Base-by-base conservation (phyloP, 495 filamentous ascomycete genomes). In the Talaromyces trachyspermus region DNA sequence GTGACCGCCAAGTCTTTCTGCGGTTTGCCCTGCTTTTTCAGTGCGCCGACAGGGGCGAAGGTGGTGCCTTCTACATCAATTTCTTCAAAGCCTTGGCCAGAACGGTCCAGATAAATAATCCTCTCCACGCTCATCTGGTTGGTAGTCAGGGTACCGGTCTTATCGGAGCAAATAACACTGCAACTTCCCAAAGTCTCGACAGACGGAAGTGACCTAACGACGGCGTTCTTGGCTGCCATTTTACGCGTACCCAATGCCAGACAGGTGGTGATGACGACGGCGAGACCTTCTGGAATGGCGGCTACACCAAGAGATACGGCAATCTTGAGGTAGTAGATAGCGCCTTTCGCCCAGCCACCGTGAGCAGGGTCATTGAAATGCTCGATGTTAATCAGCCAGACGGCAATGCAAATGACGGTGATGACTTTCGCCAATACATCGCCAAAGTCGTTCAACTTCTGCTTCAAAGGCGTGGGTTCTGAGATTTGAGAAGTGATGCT, bases 81-180 rank as follows among this genome's bases (percentile, higher is more conserved):
- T 53, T 97, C 89, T 55, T 95, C 88, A 12, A 99, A 66, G 33
- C 79, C 83, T 40, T 71, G 75, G 29, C 88, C 89, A 43, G 77
- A 69, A 49, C 81, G 74, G 54, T 74, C 82, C 56, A 99, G 70
- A 60, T 86, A 87, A 23, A 95, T 86, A 32, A 96, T 74, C 67
- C 90, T 95, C 62, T 81, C 91, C 44, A 95, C 94, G 58, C 92
- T 96, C 94, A 99, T 99, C 67, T 99, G 89, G 69, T 97, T 99
- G 27, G 94, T 99, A 20, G 94, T 99, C 60, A 99, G 69, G 18
- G 94, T 99, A 52, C 94, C 94, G 1, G 94, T 99, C 74, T 99
- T 99, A 71, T 99, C 94, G n/a, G 94, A 99, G 71, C 94, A 99
- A 60, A 99, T 95, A 46, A 99, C 89, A 59, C 92, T 97, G 75